Percentiles rank a stretch among this genome's conserved stretches.
Conservation (phyloP, 768 basidiomycete species). For the Trametes cinnabarina region DNA sequence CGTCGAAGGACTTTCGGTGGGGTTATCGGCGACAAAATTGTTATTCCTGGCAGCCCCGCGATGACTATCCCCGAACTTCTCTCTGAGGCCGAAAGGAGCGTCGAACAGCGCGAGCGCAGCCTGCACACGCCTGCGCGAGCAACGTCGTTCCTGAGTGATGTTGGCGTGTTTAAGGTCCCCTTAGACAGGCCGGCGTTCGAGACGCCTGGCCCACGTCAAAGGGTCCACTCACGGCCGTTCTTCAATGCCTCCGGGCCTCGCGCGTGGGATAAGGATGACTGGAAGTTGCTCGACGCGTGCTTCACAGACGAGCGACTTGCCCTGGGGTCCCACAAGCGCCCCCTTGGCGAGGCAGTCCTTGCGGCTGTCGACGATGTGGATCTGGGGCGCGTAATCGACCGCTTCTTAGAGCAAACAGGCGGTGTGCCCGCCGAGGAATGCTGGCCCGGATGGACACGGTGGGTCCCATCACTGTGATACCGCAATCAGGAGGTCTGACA, state of each 20-base stretch:
- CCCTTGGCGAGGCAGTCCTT: conserved; percentile 34
- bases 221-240: neutral
- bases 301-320: conserved; percentile 69
- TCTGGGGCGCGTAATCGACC: conserved; percentile 55
- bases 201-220: conserved; percentile 7
- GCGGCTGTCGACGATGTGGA: conserved; percentile 54
- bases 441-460: conserved; percentile 58
- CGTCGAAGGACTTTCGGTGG: conserved; percentile 37
- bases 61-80: conserved; percentile 58
- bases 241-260: conserved; percentile 21
- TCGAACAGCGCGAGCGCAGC: conserved; percentile 19
- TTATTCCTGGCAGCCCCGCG: conserved; percentile 52
- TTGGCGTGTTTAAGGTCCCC: neutral
- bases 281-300: conserved; percentile 77
- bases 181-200: conserved; percentile 10
- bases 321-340: conserved; percentile 35
- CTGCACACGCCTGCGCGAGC: conserved; percentile 17
- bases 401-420: conserved; percentile 53
- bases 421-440: conserved; percentile 30
- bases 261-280: conserved; percentile 72
- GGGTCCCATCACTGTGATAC: conserved; percentile 23
- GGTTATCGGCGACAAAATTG: conserved; percentile 48
- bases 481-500: neutral
- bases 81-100: conserved; percentile 53
- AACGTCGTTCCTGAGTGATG: neutral